phyloP scores from a whole-genome alignment of 306 rosid species.

The Trifolium dubium region DNA sequence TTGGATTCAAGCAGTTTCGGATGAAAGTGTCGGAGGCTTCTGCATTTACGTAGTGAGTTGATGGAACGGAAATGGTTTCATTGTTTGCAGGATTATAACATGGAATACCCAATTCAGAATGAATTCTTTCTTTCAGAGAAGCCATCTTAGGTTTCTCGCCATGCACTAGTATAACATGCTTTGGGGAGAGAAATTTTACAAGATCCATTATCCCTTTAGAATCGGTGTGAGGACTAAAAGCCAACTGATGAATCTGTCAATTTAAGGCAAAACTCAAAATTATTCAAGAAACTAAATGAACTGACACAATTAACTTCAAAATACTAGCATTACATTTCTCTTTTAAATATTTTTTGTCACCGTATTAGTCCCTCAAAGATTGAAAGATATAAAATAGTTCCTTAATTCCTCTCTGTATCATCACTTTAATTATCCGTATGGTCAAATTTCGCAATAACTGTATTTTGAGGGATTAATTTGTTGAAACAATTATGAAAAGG shows the following conservation, averaged over 20 bases:
- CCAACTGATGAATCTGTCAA: constrained; percentile 88
- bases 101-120: constrained; percentile 78
- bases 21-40: constrained; percentile 59
- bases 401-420: background rate
- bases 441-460: background rate
- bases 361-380: background rate
- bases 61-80: constrained; percentile 62
- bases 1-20: constrained; percentile 63
- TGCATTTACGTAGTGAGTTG: constrained; percentile 61
- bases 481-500: background rate
- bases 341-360: background rate
- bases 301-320: background rate
- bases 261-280: constrained; percentile 18
- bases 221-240: constrained; percentile 96
- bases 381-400: background rate
- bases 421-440: background rate
- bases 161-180: constrained; percentile 86
- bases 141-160: constrained; percentile 92
- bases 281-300: constrained; percentile 31
- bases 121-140: constrained; percentile 72
- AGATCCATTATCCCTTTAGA: constrained; percentile 98
- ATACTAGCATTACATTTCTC: background rate
- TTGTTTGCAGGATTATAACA: constrained; percentile 84
- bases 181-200: constrained; percentile 85
- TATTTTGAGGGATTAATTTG: background rate